Base-by-base conservation (phyloP, 2,329 filamentous ascomycete species). In the Calonectria ilicicola region DNA sequence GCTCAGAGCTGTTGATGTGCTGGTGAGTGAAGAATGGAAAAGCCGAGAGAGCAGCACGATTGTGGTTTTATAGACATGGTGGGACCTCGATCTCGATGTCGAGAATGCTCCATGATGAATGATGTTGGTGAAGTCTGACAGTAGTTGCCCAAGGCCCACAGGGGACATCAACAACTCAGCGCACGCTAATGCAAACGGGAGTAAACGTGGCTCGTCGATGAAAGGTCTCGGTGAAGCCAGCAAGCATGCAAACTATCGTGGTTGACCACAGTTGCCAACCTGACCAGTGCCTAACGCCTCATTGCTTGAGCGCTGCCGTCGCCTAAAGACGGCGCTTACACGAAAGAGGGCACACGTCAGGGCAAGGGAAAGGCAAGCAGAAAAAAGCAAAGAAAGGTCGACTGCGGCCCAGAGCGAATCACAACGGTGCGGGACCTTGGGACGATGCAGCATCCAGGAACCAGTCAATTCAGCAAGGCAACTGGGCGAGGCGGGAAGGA, bases 91-190 rank as follows among this genome's bases (percentile, higher is more conserved):
- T 3, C 5, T 29, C 3, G 7, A 38, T 26, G 10, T 35, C 23
- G 35, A 17, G 21, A 40, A 26, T 9, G 44, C 15, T n/a, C 15
- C 17, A 21, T 49, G 29, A 9, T 32, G 29, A 10, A 21, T 49
- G 29, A 9, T 32, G 29, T 8, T 60, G 53, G 65, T 47, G 42
- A 60, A 47, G 53, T 60, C 27, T 49, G 65, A 53, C 65, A 42
- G 53, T 42, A 21, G 46, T 51, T 23, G 65, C 65, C 65, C 65
- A 62, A 68, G 65, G 58, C 65, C 65, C 66, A 69, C 66, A 12
- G 9, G 15, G 46, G 19, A 63, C 23, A 66, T 66, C 53, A 63
- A 69, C 66, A 69, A 53, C 56, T 32, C 44, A 63, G n/a, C 19
- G 35, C 44, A 53, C 66, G 56, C 66, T 68, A 68, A 68, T 68